Percentiles rank a stretch among this genome's conserved stretches.
Conservation (phyloP, 177 flowering plant genomes). For the Telopea speciosissima region DNA sequence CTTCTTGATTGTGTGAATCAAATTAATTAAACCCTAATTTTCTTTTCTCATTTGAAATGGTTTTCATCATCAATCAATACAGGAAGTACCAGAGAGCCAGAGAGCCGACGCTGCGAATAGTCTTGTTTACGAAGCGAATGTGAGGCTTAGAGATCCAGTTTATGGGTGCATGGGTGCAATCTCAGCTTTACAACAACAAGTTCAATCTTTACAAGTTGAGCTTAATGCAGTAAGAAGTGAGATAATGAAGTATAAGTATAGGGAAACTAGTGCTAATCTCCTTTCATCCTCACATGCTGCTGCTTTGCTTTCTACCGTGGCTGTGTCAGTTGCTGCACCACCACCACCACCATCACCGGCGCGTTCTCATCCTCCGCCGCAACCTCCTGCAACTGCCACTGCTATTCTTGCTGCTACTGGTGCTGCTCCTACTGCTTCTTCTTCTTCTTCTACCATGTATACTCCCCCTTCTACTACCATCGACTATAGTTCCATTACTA, state of each 20-base stretch:
- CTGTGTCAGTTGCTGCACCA: conserved; percentile 38
- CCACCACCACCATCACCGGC: conserved; percentile 36
- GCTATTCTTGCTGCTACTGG: neutral
- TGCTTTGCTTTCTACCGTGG: conserved; percentile 35
- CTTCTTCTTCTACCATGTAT: conserved; percentile 46
- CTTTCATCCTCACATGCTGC: conserved; percentile 29
- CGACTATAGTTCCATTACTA: conserved; percentile 48
- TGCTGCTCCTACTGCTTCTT: conserved; percentile 24
- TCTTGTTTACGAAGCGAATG: conserved; percentile 84
- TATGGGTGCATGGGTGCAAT: conserved; percentile 98
- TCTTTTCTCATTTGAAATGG: neutral
- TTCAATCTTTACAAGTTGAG: conserved; percentile 68
- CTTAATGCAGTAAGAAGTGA: conserved; percentile 64
- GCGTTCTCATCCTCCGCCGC: conserved; percentile 20
- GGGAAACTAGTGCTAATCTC: conserved; percentile 35
- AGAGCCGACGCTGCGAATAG: conserved; percentile 87
- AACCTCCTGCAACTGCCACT: conserved; percentile 25
- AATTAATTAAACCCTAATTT: neutral
- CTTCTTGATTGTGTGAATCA: neutral
- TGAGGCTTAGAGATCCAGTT: conserved; percentile 83
- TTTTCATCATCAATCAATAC: neutral
- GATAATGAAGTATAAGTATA: conserved; percentile 58
- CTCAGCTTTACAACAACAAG: conserved; percentile 74
- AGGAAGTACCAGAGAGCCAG: conserved; percentile 87
- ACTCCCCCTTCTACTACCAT: conserved; percentile 34